Conservation (phyloP, 257 asterid species). For the Misopates orontium region DNA sequence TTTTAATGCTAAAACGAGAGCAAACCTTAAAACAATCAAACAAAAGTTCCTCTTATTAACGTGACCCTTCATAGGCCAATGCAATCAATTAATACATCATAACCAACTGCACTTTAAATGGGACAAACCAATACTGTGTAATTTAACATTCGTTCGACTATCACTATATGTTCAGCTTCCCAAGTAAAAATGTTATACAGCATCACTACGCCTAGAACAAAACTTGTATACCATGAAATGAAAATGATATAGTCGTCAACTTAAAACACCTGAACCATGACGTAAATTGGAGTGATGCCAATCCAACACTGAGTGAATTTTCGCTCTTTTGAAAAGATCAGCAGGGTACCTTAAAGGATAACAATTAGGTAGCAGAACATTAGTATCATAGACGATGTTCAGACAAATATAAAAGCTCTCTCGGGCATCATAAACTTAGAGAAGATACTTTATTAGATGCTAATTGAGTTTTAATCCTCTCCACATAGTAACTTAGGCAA, state of each 20-base stretch:
- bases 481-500: no score
- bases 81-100: no score
- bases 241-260: neutral
- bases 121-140: neutral
- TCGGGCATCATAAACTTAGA: neutral
- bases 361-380: slow-evolving; percentile 16
- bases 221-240: neutral
- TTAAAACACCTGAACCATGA: slow-evolving; percentile 68
- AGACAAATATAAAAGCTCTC: neutral
- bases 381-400: neutral
- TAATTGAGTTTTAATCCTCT: no score
- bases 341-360: slow-evolving; percentile 73
- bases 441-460: no score
- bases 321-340: slow-evolving; percentile 73
- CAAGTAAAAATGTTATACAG: slow-evolving; percentile 6
- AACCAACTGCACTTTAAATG: slow-evolving; percentile 7
- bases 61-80: neutral
- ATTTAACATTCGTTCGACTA: neutral
- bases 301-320: slow-evolving; percentile 80
- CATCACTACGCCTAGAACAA: neutral
- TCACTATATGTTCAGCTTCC: slow-evolving; percentile 6
- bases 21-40: neutral
- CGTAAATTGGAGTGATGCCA: slow-evolving; percentile 94
- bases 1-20: neutral
- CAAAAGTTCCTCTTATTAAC: neutral